These are phyloP conservation scores for Takashimella tepidaria DNA, from an alignment of 1,284 basidiomycete species.

Conservation along the genomic window DNA sequence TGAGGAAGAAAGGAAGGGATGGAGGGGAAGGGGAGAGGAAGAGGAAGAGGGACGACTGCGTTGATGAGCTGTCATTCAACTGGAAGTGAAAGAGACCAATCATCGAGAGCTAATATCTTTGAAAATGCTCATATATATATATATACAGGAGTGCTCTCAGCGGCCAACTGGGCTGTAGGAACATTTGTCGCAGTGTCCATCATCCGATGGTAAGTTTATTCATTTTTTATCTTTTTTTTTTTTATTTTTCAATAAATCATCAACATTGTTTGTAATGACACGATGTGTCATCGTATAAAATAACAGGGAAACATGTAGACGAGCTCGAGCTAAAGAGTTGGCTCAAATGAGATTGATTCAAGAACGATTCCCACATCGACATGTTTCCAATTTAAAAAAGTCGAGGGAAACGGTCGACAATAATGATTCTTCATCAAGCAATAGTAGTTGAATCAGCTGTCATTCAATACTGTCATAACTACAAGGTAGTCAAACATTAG, in stretches of 20 bases:
- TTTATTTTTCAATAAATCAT: too few species aligned
- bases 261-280: too few species aligned
- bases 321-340: slow-evolving; percentile 38
- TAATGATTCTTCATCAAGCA: background rate
- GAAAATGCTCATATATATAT: background rate
- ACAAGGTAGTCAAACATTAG: too few species aligned
- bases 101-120: too few species aligned
- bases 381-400: slow-evolving; percentile 40
- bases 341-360: slow-evolving; percentile 42
- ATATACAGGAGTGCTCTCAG: slow-evolving; percentile 6
- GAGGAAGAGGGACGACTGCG: too few species aligned
- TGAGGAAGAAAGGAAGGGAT: too few species aligned
- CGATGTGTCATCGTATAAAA: too few species aligned
- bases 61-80: too few species aligned
- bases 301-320: slow-evolving; percentile 43
- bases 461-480: too few species aligned
- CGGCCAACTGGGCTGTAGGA: slow-evolving; percentile 42
- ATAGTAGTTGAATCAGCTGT: background rate
- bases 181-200: slow-evolving; percentile 36
- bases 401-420: too few species aligned
- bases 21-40: too few species aligned
- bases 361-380: slow-evolving; percentile 44
- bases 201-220: slow-evolving; percentile 32
- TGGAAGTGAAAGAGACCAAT: too few species aligned
- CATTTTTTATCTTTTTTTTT: background rate